Evolutionary conservation across 495 filamentous ascomycete genomes (phyloP), one percentile per base, ranked within the genome.

Genomic region (Penicillium dipodomyicola): DNA sequence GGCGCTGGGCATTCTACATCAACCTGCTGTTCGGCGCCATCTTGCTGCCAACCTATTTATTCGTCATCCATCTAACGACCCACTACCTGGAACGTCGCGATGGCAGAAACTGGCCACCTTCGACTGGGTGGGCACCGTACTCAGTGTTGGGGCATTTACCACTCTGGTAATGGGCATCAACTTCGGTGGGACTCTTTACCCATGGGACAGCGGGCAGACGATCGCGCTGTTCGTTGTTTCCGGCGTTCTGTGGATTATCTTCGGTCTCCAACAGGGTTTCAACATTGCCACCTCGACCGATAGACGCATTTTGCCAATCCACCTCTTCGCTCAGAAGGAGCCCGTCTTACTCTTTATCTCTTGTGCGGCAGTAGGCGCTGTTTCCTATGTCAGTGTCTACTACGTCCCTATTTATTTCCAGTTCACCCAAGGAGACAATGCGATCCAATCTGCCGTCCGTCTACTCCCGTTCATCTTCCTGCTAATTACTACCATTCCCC

Each of bases 21-120:
- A 90, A 87, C 61, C 69, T 86, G 15, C 56, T 74, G 27, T 66
- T 85, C 23, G 77, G 74, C 20, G 84, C 60, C 9, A 54, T 75
- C 5, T 76, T 75, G 23, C 66, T 76, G 1, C 85, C 85, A 0
- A 70, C 79, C 41, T 87, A 81, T 60, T 5, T 87, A 37, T 79
- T 84, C 61, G 49, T 81, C 37, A 62, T 86, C 12, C 81, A 0
- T 61, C 70, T 14, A 63, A 73, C 49, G 68, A 80, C 52, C 79
- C 82, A 1, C 65, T 62, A 6, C 71, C 73, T 1, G 72, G 72
- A 23, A 65, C 70, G 1, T 49, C 66, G 1, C 22, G 79, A 37
- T 40, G 49, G 33, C 54, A 77, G 17, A 72, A 75, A n/a, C 49
- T 81, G 5, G 62, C 52, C 17, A 60, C 74, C 20, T 42, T 76